Conservation (phyloP, 2,329 filamentous ascomycete species). For the Fusarium sp. region DNA sequence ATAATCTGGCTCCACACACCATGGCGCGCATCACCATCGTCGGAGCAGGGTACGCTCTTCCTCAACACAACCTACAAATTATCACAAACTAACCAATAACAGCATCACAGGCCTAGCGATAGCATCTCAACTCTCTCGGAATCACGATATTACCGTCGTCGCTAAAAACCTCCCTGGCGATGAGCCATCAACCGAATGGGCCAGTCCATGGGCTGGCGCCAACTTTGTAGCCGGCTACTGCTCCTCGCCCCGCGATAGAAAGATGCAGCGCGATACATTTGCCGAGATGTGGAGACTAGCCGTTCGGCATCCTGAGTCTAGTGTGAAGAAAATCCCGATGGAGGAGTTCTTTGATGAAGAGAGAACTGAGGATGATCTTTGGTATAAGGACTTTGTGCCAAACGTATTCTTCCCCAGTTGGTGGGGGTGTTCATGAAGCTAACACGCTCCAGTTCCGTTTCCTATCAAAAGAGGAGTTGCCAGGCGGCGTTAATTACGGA, state of each 20-base stretch:
- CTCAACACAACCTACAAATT: too few species aligned
- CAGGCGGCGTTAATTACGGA: constrained; percentile 12
- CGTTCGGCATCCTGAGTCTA: constrained; percentile 9
- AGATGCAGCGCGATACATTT: constrained; percentile 13
- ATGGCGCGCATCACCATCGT: too few species aligned
- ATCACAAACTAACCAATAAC: neutral
- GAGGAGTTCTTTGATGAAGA: constrained; percentile 24
- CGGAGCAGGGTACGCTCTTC: too few species aligned
- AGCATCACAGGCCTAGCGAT: constrained; percentile 20
- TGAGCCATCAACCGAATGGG: constrained; percentile 1
- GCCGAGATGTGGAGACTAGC: constrained; percentile 10
- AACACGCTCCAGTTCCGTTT: constrained; percentile 4
- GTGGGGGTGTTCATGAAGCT: neutral
- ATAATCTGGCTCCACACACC: too few species aligned
- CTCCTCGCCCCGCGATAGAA: constrained; percentile 3
- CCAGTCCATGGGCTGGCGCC: constrained; percentile 18
- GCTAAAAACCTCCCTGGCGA: constrained; percentile 3
- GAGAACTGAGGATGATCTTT: constrained; percentile 12
- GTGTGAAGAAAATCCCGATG: constrained; percentile 8
- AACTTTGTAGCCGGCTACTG: constrained; percentile 1
- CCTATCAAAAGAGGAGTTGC: constrained; percentile 3
- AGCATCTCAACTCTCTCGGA: constrained; percentile 4
- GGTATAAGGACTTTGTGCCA: constrained; percentile 27
- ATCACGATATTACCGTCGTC: constrained; percentile 13
- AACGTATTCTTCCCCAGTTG: neutral